A percentile compares a stretch with the other conserved stretches of the same genome.
Conservation (phyloP, 768 basidiomycete genomes). For the Leccinum arenicola region DNA sequence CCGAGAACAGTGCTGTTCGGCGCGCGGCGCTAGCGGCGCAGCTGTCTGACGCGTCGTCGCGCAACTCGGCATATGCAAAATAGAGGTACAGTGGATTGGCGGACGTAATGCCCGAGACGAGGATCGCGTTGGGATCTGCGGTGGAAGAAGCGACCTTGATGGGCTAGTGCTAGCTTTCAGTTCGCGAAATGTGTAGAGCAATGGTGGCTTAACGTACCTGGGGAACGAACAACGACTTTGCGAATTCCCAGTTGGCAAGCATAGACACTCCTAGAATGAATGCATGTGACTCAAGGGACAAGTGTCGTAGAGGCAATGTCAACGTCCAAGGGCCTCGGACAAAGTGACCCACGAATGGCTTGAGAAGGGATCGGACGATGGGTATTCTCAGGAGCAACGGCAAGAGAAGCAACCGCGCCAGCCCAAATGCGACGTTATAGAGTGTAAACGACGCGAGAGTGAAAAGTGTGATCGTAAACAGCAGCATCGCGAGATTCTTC, state of each 20-base stretch:
- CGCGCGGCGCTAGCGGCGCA: conserved; percentile 40
- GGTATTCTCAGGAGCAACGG: conserved; percentile 59
- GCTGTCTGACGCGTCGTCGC: conserved; percentile 44
- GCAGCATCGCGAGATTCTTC: conserved; percentile 15
- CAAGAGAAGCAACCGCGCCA: conserved; percentile 41
- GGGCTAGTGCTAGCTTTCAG: conserved; percentile 37
- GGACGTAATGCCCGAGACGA: conserved; percentile 65
- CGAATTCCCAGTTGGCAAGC: conserved; percentile 58
- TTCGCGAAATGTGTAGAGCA: not conserved
- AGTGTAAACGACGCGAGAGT: conserved; percentile 36
- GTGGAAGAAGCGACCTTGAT: conserved; percentile 43
- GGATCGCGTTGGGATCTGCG: conserved; percentile 50
- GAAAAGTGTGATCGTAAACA: conserved; percentile 42
- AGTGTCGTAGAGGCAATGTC: conserved; percentile 45
- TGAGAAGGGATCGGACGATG: conserved; percentile 45
- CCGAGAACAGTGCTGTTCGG: conserved; percentile 59
- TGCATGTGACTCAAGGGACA: conserved; percentile 43
- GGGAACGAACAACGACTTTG: conserved; percentile 59
- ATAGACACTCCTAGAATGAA: conserved; percentile 54
- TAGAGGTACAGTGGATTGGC: conserved; percentile 50
- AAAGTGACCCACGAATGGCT: conserved; percentile 65
- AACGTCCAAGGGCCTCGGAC: conserved; percentile 54
- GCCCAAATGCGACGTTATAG: conserved; percentile 45
- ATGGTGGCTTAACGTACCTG: conserved; percentile 39
- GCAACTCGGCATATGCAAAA: conserved; percentile 67